phyloP scores from a whole-genome alignment of 768 basidiomycete genomes.

The Dendrothele bispora region DNA sequence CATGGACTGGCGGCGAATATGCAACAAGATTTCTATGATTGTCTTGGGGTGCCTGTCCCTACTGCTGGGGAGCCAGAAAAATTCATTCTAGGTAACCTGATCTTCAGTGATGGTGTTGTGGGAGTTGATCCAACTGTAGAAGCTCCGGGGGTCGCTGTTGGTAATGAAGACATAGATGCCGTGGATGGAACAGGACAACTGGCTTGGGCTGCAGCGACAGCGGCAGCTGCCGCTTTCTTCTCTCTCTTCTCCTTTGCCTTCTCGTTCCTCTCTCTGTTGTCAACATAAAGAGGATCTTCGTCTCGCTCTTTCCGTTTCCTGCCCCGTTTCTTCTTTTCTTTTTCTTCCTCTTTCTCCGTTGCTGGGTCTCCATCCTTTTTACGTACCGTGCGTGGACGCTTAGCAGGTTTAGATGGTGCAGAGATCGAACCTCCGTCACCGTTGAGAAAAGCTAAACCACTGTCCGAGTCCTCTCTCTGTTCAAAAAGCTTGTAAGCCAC shows the following conservation, averaged over 20 bases:
- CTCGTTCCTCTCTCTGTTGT: slow-evolving; percentile 14
- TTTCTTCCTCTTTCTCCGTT: slow-evolving; percentile 24
- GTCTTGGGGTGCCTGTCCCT: slow-evolving; percentile 20
- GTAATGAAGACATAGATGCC: slow-evolving; percentile 15
- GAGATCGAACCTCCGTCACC: slow-evolving; percentile 18
- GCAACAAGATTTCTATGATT: slow-evolving; percentile 25
- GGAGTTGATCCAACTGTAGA: slow-evolving; percentile 9
- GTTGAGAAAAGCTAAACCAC: slow-evolving; percentile 13
- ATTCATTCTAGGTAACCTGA: slow-evolving; percentile 51
- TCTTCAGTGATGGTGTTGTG: slow-evolving; percentile 49
- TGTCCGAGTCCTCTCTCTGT: slow-evolving; percentile 20
- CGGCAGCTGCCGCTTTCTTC: slow-evolving; percentile 19
- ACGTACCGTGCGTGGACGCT: slow-evolving; percentile 5
- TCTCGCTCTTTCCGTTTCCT: slow-evolving; percentile 40
- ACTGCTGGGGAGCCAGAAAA: slow-evolving; percentile 21
- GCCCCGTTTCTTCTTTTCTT: slow-evolving; percentile 18
- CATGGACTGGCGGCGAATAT: slow-evolving; percentile 14
- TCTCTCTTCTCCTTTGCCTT: slow-evolving; percentile 9
- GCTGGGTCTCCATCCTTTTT: slow-evolving; percentile 11
- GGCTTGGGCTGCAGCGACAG: slow-evolving; percentile 19
- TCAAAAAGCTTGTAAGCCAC: too few species aligned
- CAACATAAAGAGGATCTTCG: slow-evolving; percentile 30
- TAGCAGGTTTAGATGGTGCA: slow-evolving; percentile 16
- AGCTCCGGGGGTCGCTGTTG: slow-evolving; percentile 1
- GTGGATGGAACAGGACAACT: slow-evolving; percentile 21